Percentiles rank a stretch among this genome's conserved stretches.
Evolutionary conservation across 108 stramenopile genomes (phyloP).

Genomic region (Skeletonema grethae): DNA sequence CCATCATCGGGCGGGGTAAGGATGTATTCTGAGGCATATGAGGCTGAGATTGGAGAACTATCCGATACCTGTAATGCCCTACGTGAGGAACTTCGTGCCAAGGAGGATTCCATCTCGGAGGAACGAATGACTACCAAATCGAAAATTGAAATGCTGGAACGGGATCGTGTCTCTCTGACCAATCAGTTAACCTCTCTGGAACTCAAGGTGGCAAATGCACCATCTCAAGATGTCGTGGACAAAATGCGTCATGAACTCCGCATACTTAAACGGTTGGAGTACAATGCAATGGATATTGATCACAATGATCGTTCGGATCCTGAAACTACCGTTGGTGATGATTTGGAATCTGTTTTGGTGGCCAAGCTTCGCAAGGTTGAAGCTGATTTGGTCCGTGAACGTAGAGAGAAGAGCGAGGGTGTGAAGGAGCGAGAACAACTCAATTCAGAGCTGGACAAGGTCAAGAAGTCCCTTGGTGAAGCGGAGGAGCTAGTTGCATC

Average conservation of each 20-base stretch:
- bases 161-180: constrained; percentile 49
- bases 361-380: constrained; percentile 79
- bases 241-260: constrained; percentile 86
- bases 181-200: constrained; percentile 54
- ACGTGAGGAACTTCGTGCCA: constrained; percentile 68
- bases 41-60: constrained; percentile 78
- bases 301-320: constrained; percentile 63
- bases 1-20: constrained; percentile 54
- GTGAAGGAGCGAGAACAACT: constrained; percentile 49
- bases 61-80: constrained; percentile 73
- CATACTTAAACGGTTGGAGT: constrained; percentile 85
- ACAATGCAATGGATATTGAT: constrained; percentile 83
- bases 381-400: constrained; percentile 83
- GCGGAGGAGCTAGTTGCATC: constrained; percentile 69
- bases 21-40: constrained; percentile 67
- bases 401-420: constrained; percentile 57
- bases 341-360: constrained; percentile 85
- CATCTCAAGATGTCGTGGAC: constrained; percentile 68
- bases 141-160: constrained; percentile 63
- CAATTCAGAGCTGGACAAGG: constrained; percentile 37
- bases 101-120: constrained; percentile 59
- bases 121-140: constrained; percentile 47
- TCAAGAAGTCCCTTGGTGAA: constrained; percentile 63
- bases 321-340: constrained; percentile 67
- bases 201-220: constrained; percentile 65